These are phyloP conservation scores for Didymella glomerata DNA, from an alignment of 2,329 filamentous ascomycete species.

Conservation along the genomic window DNA sequence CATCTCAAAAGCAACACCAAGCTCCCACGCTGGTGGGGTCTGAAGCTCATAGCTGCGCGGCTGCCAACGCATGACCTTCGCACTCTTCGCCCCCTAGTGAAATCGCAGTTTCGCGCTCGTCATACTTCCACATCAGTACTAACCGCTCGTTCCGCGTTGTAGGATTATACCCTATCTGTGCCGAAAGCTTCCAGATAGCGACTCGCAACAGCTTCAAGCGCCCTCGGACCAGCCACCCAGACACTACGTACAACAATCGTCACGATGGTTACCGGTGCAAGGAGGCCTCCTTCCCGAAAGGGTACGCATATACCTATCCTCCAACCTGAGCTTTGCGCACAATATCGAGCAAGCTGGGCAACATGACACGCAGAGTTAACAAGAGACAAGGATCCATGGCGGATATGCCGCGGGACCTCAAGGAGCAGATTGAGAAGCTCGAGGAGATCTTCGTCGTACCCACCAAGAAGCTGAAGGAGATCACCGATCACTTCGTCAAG, in stretches of 20 bases:
- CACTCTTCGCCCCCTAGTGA: neutral
- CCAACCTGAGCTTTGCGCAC: slow-evolving; percentile 3
- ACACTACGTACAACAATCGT: slow-evolving; percentile 27
- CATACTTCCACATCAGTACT: slow-evolving; percentile 3
- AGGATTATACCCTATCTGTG: slow-evolving; percentile 4
- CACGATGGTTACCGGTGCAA: slow-evolving; percentile 72
- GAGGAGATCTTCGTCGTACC: slow-evolving; percentile 86
- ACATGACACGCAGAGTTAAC: slow-evolving; percentile 21
- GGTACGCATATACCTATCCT: slow-evolving; percentile 62
- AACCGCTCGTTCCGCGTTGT: slow-evolving; percentile 1
- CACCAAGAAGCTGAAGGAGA: slow-evolving; percentile 81
- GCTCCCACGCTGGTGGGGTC: slow-evolving; percentile 4
- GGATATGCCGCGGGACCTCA: slow-evolving; percentile 86
- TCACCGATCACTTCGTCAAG: slow-evolving; percentile 86
- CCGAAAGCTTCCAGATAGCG: slow-evolving; percentile 1
- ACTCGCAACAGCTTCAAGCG: slow-evolving; percentile 5
- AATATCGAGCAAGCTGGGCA: slow-evolving; percentile 6
- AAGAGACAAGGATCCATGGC: slow-evolving; percentile 78
- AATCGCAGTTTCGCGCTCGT: neutral
- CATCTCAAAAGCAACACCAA: slow-evolving; percentile 9
- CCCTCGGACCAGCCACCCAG: neutral
- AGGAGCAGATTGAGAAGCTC: slow-evolving; percentile 80
- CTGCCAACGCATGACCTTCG: slow-evolving; percentile 6
- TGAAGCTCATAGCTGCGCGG: neutral
- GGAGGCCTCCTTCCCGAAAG: slow-evolving; percentile 73